Evolutionary conservation across 345 rosid species (phyloP), one percentile per base, ranked within the genome.

Genomic region (Garcia nutans): DNA sequence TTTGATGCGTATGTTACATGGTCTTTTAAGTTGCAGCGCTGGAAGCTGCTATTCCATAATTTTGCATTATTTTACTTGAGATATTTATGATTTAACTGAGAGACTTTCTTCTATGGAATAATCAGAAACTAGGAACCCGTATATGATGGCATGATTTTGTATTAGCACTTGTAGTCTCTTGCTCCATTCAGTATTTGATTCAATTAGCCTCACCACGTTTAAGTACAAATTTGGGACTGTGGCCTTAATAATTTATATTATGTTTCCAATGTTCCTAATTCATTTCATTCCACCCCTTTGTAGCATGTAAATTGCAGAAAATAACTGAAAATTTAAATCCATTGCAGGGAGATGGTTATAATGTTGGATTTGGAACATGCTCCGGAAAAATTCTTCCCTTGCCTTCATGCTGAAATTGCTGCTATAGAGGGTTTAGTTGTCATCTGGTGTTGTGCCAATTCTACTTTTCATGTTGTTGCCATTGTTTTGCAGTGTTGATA

Each of bases 321-420:
- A 33, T 57, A 8, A 22, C 49, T 52, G 58, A 63, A 22, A 42
- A n/a, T 78, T 72, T 28, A n/a, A 80, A 65, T 61, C n/a, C 49
- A 17, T 73, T 87, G 79, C 89, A 92, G 99, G 98, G 98, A 78
- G 86, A 87, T 75, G 95, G 97, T 50, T 96, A 93, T 85, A 91
- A 74, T 65, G 88, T 92, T 62, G 99, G 98, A 50, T 96, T 96
- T 59, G 99, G 99, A 49, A 88, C 88, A 13, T 96, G 99, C 87
- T 73, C 89, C 0, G 98, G 99, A 65, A 96, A 87, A 77, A 80
- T 96, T 64, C 81, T 86, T 77, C 93, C 98, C 37, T 80, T 79
- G 16, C 44, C 12, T 19, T 19, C 15, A 22, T 3, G 42, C 62
- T 72, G 71, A 64, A 70, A 65, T 55, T 74, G 33, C 56, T 44